Percentiles rank a stretch among this genome's conserved stretches.
These are phyloP conservation scores for Steccherinum ochraceum DNA, from an alignment of 768 basidiomycete species.

Conservation along the genomic window DNA sequence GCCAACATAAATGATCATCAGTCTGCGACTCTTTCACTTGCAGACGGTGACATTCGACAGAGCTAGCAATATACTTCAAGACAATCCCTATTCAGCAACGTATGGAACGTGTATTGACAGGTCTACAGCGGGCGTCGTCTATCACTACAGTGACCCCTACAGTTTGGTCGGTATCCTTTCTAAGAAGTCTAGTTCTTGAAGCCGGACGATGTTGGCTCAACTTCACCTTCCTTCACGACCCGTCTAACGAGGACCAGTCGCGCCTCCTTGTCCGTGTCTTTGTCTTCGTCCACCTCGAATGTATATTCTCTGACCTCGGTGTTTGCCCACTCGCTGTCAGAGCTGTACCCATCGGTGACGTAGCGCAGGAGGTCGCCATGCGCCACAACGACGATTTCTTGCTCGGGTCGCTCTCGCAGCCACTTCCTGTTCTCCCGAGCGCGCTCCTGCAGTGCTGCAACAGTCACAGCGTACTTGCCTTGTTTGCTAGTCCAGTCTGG, in stretches of 20 bases:
- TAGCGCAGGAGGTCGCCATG: slow-evolving; percentile 22
- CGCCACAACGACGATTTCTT: slow-evolving; percentile 20
- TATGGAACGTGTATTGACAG: no score
- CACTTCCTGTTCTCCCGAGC: slow-evolving; percentile 22
- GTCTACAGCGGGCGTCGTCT: no score
- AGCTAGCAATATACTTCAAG: no score
- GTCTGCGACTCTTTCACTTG: no score
- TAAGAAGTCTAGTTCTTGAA: no score
- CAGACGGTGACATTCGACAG: no score
- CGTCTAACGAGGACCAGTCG: slow-evolving; percentile 15
- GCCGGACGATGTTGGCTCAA: slow-evolving; percentile 21
- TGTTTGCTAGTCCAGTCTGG: slow-evolving; percentile 22
- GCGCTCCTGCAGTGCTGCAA: slow-evolving; percentile 15
- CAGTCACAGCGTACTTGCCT: slow-evolving; percentile 17
- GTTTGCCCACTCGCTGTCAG: slow-evolving; percentile 19
- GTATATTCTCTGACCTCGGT: slow-evolving; percentile 22
- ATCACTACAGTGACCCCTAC: no score
- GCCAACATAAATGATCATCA: no score
- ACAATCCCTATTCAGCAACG: no score
- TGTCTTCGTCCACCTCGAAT: slow-evolving; percentile 16
- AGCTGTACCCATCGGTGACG: slow-evolving; percentile 19
- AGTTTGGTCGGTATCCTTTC: no score
- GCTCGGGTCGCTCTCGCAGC: slow-evolving; percentile 22
- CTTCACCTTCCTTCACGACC: slow-evolving; percentile 17
- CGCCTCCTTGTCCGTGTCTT: slow-evolving; percentile 17